A percentile compares a stretch with the other conserved stretches of the same genome.
Conservation (phyloP, 225 moss, liverwort and hornwort species). For the Climacium dendroides region DNA sequence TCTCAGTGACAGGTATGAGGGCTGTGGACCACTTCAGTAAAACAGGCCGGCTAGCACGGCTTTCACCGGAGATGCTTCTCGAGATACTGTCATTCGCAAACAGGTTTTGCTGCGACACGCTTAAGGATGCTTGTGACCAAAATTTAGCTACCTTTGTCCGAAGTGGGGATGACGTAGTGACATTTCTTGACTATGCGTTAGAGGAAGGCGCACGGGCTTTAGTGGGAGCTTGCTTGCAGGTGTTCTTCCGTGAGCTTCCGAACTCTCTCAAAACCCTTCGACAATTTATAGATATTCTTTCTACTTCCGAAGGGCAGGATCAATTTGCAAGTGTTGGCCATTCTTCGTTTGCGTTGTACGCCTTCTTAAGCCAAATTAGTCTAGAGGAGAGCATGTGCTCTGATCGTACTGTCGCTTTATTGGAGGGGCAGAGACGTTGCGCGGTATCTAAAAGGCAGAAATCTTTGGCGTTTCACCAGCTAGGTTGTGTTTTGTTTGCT, state of each 20-base stretch:
- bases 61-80: slow-evolving; percentile 69
- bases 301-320: slow-evolving; percentile 48
- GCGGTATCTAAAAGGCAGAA: slow-evolving; percentile 61
- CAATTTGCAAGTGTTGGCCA: slow-evolving; percentile 66
- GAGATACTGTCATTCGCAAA: slow-evolving; percentile 85
- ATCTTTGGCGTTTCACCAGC: slow-evolving; percentile 79
- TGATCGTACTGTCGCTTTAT: slow-evolving; percentile 61
- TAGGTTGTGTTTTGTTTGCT: slow-evolving; percentile 75
- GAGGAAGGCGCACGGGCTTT: slow-evolving; percentile 71
- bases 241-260: slow-evolving; percentile 92
- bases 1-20: slow-evolving; percentile 72
- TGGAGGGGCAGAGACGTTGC: slow-evolving; percentile 62
- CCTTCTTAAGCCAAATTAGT: slow-evolving; percentile 84
- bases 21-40: slow-evolving; percentile 91
- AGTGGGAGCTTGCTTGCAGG: slow-evolving; percentile 78
- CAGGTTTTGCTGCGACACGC: slow-evolving; percentile 84
- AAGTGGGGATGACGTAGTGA: slow-evolving; percentile 59
- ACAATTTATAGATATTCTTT: slow-evolving; percentile 53
- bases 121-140: slow-evolving; percentile 84
- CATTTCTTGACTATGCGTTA: slow-evolving; percentile 73
- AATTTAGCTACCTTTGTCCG: slow-evolving; percentile 63
- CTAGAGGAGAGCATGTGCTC: slow-evolving; percentile 90
- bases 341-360: slow-evolving; percentile 76
- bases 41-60: slow-evolving; percentile 48
- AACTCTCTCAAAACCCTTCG: slow-evolving; percentile 50